These are phyloP conservation scores for Eruca vesicaria DNA, from an alignment of 441 rosid species.

Conservation along the genomic window DNA sequence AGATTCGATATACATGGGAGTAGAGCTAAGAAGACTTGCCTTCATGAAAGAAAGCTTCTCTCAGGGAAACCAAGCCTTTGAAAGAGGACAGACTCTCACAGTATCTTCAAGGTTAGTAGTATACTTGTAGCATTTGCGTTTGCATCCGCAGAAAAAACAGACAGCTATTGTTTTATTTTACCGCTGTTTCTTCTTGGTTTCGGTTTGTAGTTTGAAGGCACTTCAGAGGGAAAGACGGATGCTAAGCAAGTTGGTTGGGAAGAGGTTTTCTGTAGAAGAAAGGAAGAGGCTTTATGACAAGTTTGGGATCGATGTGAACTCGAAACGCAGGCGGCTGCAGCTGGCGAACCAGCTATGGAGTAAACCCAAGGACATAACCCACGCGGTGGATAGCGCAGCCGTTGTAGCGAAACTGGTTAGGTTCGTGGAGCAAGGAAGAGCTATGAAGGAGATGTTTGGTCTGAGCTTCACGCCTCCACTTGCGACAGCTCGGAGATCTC, in stretches of 20 bases:
- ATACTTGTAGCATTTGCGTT: conserved; percentile 20
- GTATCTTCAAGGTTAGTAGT: conserved; percentile 62
- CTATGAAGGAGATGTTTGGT: conserved; percentile 82
- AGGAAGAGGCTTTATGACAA: conserved; percentile 59
- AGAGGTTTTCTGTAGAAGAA: conserved; percentile 64
- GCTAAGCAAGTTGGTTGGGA: conserved; percentile 80
- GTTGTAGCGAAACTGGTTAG: conserved; percentile 74
- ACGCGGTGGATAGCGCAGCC: conserved; percentile 59
- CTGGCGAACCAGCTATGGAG: conserved; percentile 71
- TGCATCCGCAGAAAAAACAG: not conserved
- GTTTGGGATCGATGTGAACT: conserved; percentile 69
- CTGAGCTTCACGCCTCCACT: conserved; percentile 71
- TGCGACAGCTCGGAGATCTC: conserved; percentile 51
- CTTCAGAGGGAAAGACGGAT: conserved; percentile 68
- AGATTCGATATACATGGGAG: conserved; percentile 83
- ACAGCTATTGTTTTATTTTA: not conserved
- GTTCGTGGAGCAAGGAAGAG: conserved; percentile 74
- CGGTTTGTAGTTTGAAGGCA: conserved; percentile 54
- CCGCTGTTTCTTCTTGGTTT: not conserved
- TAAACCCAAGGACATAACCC: conserved; percentile 54
- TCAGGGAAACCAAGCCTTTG: conserved; percentile 48
- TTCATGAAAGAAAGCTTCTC: conserved; percentile 77
- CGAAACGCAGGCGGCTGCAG: conserved; percentile 78
- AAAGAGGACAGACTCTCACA: conserved; percentile 54
- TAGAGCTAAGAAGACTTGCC: conserved; percentile 80